phyloP scores from a whole-genome alignment of 345 rosid species.

The Heritiera fomes region DNA sequence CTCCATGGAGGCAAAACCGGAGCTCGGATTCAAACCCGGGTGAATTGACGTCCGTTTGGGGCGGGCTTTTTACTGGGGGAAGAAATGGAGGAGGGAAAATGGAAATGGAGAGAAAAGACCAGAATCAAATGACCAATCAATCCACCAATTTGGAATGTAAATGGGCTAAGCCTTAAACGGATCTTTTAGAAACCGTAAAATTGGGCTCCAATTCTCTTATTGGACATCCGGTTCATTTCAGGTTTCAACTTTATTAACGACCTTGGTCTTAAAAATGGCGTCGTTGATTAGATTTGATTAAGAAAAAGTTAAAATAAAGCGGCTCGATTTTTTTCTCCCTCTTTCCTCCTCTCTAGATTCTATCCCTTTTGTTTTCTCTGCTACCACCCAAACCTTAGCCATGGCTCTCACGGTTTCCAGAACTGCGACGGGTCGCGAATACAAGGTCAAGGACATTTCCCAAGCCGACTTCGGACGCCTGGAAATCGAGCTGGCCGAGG shows the following conservation, averaged over 20 bases:
- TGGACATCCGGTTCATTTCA: too few relatives aligned
- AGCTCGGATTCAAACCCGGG: too few relatives aligned
- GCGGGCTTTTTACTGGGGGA: too few relatives aligned
- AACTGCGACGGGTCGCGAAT: constrained; percentile 69
- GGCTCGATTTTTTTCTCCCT: background rate
- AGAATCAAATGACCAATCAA: too few relatives aligned
- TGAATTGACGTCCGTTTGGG: too few relatives aligned
- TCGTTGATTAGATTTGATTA: background rate
- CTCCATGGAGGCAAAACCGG: constrained; percentile 33
- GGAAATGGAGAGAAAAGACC: too few relatives aligned
- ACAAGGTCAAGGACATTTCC: constrained; percentile 83
- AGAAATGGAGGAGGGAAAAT: too few relatives aligned
- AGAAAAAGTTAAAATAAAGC: background rate
- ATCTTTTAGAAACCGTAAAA: too few relatives aligned
- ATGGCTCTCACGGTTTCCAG: constrained; percentile 79
- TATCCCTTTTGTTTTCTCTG: background rate
- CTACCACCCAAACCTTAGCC: background rate
- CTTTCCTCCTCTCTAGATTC: background rate
- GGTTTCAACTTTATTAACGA: too few relatives aligned
- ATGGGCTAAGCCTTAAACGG: background rate
- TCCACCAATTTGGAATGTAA: background rate
- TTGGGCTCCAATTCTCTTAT: background rate
- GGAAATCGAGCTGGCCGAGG: constrained; percentile 81
- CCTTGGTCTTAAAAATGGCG: too few relatives aligned
- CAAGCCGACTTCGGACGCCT: constrained; percentile 94